Evolutionary conservation across 257 asterid genomes (phyloP), one percentile per base, ranked within the genome.

Genomic region (Nicotiana paniculata): DNA sequence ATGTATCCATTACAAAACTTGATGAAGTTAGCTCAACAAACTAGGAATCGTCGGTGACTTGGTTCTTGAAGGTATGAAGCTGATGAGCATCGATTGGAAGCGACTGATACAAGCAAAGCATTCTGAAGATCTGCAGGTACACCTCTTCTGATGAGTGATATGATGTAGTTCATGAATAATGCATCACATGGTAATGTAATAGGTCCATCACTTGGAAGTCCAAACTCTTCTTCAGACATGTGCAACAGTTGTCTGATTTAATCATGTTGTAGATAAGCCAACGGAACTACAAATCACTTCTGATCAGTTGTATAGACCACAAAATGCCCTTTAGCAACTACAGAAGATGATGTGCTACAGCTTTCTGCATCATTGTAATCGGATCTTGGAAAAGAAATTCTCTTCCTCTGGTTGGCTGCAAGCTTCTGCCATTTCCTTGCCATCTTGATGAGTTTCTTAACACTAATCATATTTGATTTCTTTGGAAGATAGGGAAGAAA

Each of bases 221-320:
- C 53, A 17, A 67, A 35, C 53, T 67, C 53, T 67, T 67, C 76
- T 67, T 67, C 76, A 67, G 76, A 35, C 76, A 35, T 67, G 16
- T 67, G 53, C 53, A 67, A 35, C 7, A 67, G 16, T 4, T 68
- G 76, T 68, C 16, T 35, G 76, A 68, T 18, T 16, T 35, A 16
- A 16, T 68, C 54, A 0, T 68, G 2, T 35, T 68, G 54, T 3
- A 68, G 76, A 68, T 35, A 68, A 68, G 15, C 30, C 30, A 68
- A 35, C 1, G 88, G 91, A 70, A 88, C 57, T 0, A 85, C 65
- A 46, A 83, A 89, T 63, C 88, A 74, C 0, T 6, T 0, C 3
- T 72, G 78, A 46, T 72, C 78, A 24, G 1, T 12, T 0, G 78
- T 72, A 0, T 3, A 72, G 0, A 72, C 78, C 6, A 46, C 61